Evolutionary conservation across 2,329 filamentous ascomycete genomes (phyloP).

Genomic region (Fusarium floridanum): DNA sequence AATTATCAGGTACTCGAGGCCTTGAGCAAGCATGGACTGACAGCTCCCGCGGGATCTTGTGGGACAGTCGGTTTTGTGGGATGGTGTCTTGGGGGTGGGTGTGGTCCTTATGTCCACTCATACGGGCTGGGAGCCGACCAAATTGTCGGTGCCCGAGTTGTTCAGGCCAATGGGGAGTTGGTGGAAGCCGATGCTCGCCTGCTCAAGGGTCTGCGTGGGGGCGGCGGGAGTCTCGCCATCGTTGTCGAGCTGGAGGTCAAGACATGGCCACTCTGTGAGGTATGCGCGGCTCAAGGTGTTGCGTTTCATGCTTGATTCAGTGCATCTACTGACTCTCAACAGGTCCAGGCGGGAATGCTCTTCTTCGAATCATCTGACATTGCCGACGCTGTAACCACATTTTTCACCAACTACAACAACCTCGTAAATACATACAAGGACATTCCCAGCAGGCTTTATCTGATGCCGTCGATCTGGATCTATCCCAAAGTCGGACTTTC

Average conservation of each 20-base stretch:
- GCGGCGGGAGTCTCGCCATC: slow-evolving; percentile 20
- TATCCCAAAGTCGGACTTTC: background rate
- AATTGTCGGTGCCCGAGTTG: slow-evolving; percentile 17
- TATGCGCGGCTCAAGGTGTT: background rate
- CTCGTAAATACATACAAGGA: background rate
- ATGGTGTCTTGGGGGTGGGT: slow-evolving; percentile 22
- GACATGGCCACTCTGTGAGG: slow-evolving; percentile 12
- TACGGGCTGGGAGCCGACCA: slow-evolving; percentile 26
- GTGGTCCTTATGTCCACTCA: slow-evolving; percentile 13
- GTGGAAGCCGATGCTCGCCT: slow-evolving; percentile 14
- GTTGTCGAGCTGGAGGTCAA: slow-evolving; percentile 20
- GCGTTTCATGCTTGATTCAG: no score
- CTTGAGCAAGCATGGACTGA: slow-evolving; percentile 5
- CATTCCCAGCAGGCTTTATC: slow-evolving; percentile 2
- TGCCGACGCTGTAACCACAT: background rate
- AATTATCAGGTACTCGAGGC: slow-evolving; percentile 5
- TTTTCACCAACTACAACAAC: slow-evolving; percentile 17
- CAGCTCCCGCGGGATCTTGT: slow-evolving; percentile 6
- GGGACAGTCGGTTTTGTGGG: slow-evolving; percentile 14
- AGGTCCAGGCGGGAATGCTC: slow-evolving; percentile 21
- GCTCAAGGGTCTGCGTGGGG: slow-evolving; percentile 22
- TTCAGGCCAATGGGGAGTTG: slow-evolving; percentile 17
- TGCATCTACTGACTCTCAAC: background rate
- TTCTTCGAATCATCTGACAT: slow-evolving; percentile 17
- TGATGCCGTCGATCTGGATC: slow-evolving; percentile 13